A percentile compares a stretch with the other conserved stretches of the same genome.
These are phyloP conservation scores for Thymus mandschuricus DNA, from an alignment of 257 asterid genomes.

Conservation along the genomic window DNA sequence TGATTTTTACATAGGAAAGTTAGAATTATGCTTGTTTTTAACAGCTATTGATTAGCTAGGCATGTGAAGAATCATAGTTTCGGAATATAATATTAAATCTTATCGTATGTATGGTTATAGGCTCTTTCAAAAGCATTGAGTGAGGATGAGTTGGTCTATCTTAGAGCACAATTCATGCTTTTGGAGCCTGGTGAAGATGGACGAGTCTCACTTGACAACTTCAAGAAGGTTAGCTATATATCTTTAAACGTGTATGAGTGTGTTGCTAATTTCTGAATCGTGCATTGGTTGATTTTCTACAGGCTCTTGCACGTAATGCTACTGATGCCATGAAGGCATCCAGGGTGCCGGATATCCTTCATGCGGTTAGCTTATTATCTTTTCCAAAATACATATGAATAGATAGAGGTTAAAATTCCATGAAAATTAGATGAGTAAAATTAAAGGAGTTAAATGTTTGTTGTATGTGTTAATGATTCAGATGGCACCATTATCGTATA, in stretches of 20 bases:
- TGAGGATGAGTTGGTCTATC: constrained; percentile 85
- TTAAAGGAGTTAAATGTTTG: too few species aligned
- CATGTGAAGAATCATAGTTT: not conserved
- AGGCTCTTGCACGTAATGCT: constrained; percentile 81
- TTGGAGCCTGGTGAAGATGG: constrained; percentile 88
- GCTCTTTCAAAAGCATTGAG: constrained; percentile 89
- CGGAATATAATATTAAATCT: not conserved
- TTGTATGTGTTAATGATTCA: constrained; percentile 19
- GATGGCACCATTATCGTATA: constrained; percentile 76
- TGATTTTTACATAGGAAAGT: too few species aligned
- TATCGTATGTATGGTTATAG: constrained; percentile 36
- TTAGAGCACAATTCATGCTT: constrained; percentile 88
- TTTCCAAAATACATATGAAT: too few species aligned
- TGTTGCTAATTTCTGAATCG: not conserved
- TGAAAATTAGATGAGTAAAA: too few species aligned
- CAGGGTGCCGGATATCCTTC: constrained; percentile 79
- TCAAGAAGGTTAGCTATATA: constrained; percentile 54
- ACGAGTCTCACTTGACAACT: constrained; percentile 72
- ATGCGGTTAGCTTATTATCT: constrained; percentile 53
- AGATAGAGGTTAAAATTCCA: too few species aligned
- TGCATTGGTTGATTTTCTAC: constrained; percentile 3
- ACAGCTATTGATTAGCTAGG: too few species aligned
- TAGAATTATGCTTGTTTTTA: too few species aligned
- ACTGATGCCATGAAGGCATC: constrained; percentile 95
- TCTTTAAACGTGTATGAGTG: not conserved